Percentiles rank a stretch among this genome's conserved stretches.
These are phyloP conservation scores for Lumnitzera littorea DNA, from an alignment of 345 rosid species.

Conservation along the genomic window DNA sequence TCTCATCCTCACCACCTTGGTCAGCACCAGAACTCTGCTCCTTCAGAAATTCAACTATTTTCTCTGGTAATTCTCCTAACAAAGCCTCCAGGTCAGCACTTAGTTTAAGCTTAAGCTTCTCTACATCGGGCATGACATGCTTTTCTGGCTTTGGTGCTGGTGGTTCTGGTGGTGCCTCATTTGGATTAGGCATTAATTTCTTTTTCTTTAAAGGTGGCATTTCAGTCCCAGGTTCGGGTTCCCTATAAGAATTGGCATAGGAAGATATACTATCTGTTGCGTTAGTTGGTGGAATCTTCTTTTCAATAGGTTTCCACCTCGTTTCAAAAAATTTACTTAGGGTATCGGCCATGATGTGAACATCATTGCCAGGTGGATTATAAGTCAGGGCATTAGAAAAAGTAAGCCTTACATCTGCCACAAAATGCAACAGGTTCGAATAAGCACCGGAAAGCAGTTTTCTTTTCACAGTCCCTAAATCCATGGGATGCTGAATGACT, in stretches of 20 bases:
- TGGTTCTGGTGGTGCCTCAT: constrained; percentile 20
- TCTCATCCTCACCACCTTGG: constrained; percentile 61
- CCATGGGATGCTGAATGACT: constrained; percentile 89
- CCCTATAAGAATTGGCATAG: constrained; percentile 19
- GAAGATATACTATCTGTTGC: constrained; percentile 23
- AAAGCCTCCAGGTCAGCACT: constrained; percentile 48
- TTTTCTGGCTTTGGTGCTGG: constrained; percentile 24
- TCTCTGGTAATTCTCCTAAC: constrained; percentile 67
- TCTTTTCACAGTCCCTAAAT: constrained; percentile 70
- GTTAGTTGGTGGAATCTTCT: constrained; percentile 38
- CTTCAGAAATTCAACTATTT: constrained; percentile 56
- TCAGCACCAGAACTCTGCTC: constrained; percentile 48
- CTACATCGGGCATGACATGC: constrained; percentile 41
- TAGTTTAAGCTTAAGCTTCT: constrained; percentile 51
- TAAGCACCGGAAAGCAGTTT: constrained; percentile 48
- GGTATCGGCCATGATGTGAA: constrained; percentile 57
- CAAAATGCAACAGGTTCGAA: constrained; percentile 56
- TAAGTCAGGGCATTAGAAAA: constrained; percentile 76
- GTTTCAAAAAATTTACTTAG: constrained; percentile 60
- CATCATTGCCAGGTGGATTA: constrained; percentile 76
- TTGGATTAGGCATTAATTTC: constrained; percentile 14
- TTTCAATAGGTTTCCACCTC: constrained; percentile 78
- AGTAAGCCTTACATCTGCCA: constrained; percentile 76
- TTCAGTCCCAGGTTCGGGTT: constrained; percentile 20
- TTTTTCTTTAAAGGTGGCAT: constrained; percentile 33